phyloP scores from a whole-genome alignment of 257 asterid species.

The Solanum ossicruentum region DNA sequence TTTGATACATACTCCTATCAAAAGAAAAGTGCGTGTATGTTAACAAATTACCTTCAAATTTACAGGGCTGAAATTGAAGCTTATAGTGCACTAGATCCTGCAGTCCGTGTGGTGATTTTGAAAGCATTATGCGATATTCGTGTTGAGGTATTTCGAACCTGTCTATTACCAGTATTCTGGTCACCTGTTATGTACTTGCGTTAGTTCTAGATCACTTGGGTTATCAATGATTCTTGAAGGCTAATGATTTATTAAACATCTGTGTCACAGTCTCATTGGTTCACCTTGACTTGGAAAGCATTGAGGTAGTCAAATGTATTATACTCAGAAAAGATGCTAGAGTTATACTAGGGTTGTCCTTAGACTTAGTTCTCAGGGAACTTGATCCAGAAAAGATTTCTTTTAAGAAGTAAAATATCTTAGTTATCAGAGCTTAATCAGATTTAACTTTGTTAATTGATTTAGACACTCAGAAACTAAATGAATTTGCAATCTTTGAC shows the following conservation, averaged over 20 bases:
- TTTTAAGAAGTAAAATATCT: neutral
- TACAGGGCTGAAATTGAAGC: constrained; percentile 83
- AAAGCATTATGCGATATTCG: constrained; percentile 98
- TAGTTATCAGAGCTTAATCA: neutral
- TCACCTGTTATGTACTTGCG: neutral
- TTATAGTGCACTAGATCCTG: constrained; percentile 72
- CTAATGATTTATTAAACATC: neutral
- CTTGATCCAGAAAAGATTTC: neutral
- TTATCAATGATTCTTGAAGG: neutral
- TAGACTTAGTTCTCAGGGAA: neutral
- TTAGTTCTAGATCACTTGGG: neutral
- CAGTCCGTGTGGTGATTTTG: constrained; percentile 79
- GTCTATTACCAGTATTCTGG: neutral
- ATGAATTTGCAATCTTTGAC: neutral
- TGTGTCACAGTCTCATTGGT: neutral
- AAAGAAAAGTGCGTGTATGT: neutral
- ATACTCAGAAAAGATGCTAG: neutral
- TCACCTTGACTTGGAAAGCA: neutral
- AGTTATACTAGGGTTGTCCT: neutral
- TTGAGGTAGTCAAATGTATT: neutral
- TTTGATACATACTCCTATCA: neutral
- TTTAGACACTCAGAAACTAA: neutral
- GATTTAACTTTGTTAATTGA: neutral
- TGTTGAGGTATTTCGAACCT: constrained; percentile 60
- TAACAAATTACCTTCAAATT: neutral